Evolutionary conservation across 169 alveolate genomes (phyloP), one percentile per base, ranked within the genome.

Genomic region (Neospora caninum): DNA sequence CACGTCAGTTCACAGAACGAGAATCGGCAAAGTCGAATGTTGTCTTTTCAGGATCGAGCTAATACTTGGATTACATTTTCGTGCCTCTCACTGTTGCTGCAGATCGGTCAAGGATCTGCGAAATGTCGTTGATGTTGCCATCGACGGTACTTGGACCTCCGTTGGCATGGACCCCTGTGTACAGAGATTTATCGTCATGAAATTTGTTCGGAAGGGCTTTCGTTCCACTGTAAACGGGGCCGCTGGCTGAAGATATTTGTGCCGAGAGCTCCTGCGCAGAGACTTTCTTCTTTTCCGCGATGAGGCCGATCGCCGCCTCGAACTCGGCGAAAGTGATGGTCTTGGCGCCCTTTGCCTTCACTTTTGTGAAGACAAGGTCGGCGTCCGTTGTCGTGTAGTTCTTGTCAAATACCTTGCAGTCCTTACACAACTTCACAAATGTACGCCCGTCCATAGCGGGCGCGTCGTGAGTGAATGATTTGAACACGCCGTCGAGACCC

Each of bases 81-180:
- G 89, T 43, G 78, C 95, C 95, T 36, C 95, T 45, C 36, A 92
- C 92, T 34, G 84, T 88, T 69, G 95, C 95, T 20, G 95, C 88
- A 7, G 92, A 83, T 43, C 95, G 92, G 82, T 92, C 97, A 22
- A 96, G 95, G 78, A 96, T 78, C 87, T 94, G 95, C 29, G 98
- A 92, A 73, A 95, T 95, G 49, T 94, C 96, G 70, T 91, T 96
- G 95, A 86, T 93, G 49, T 95, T 94, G 86, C 96, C 96, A 89
- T 98, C 99, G 84, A 96, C 91, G 58, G 97, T 97, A 53, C 97
- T 95, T 43, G 99, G 99, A 29, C 98, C 98, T 18, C 98, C 99
- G 53, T 96, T 87, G 42, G 97, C 97, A 88, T 98, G 97, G 58
- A 97, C 98, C 34, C 99, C 99, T 42, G 99, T 98, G 93, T 97